phyloP scores from a whole-genome alignment of 768 basidiomycete species.

The Termitomyces titanicus region DNA sequence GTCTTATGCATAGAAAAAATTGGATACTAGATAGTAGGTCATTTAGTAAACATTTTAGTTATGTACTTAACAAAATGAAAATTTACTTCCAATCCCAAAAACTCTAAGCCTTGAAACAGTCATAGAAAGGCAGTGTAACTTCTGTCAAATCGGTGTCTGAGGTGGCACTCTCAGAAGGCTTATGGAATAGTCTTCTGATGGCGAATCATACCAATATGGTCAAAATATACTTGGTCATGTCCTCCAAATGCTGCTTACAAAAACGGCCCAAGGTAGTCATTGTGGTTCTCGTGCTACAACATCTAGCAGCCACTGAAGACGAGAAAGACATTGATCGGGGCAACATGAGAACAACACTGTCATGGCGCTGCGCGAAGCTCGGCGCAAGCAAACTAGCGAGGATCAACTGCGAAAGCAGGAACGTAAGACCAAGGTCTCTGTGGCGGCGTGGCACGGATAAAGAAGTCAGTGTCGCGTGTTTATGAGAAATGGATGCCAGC shows the following conservation, averaged over 20 bases:
- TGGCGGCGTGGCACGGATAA: neutral
- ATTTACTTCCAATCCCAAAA: neutral
- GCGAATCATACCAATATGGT: neutral
- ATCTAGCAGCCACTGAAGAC: neutral
- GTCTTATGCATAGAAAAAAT: too few species aligned
- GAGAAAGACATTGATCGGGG: neutral
- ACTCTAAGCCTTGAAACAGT: neutral
- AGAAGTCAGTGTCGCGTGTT: constrained; percentile 4
- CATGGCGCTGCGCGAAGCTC: constrained; percentile 1
- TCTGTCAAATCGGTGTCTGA: neutral
- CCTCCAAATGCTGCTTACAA: neutral
- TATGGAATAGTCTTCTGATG: neutral
- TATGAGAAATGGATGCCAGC: constrained; percentile 72
- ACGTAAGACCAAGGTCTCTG: neutral
- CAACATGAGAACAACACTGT: neutral
- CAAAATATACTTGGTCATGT: neutral
- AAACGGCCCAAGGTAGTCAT: neutral
- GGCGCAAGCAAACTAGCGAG: neutral
- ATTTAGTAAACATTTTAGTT: neutral
- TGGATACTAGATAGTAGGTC: too few species aligned
- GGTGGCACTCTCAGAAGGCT: neutral
- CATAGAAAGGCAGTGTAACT: neutral
- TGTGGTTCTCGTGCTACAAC: constrained; percentile 4
- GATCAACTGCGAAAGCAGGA: neutral
- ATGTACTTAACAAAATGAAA: neutral